Percentiles rank a stretch among this genome's conserved stretches.
These are phyloP conservation scores for Blepharisma japonicum DNA, from an alignment of 73 alveolate species.

Conservation along the genomic window DNA sequence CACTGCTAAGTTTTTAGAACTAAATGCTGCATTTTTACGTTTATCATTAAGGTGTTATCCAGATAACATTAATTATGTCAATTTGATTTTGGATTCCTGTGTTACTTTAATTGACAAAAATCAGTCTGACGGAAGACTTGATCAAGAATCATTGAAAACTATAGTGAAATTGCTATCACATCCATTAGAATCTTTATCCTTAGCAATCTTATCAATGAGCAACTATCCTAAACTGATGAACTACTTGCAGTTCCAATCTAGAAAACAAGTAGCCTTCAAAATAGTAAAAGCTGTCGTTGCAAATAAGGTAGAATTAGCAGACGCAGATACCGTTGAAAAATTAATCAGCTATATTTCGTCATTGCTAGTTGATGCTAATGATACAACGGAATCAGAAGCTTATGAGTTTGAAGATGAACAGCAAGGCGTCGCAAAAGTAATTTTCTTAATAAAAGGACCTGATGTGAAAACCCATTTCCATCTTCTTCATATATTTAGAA, in stretches of 20 bases:
- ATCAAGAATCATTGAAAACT: constrained; percentile 74
- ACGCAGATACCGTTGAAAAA: constrained; percentile 69
- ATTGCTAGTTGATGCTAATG: constrained; percentile 67
- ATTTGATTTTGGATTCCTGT: constrained; percentile 72
- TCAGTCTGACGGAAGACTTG: constrained; percentile 43
- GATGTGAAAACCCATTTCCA: constrained; percentile 64
- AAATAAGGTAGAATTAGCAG: constrained; percentile 48
- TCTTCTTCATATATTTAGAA: constrained; percentile 65
- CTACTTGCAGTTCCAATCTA: constrained; percentile 65
- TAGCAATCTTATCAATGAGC: constrained; percentile 77
- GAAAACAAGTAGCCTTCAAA: constrained; percentile 76
- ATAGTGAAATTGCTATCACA: constrained; percentile 82
- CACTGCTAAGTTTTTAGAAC: constrained; percentile 70
- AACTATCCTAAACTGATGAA: constrained; percentile 85
- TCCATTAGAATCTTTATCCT: constrained; percentile 84
- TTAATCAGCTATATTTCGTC: constrained; percentile 84
- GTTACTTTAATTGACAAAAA: constrained; percentile 58
- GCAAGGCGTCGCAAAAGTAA: constrained; percentile 79
- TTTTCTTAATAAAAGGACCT: constrained; percentile 65
- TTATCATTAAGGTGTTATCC: constrained; percentile 91
- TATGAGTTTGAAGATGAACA: constrained; percentile 89
- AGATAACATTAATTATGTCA: constrained; percentile 63
- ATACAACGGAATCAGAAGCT: constrained; percentile 65
- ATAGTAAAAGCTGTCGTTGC: constrained; percentile 76
- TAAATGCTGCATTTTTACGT: constrained; percentile 83